Evolutionary conservation across 2,329 filamentous ascomycete genomes (phyloP), one percentile per base, ranked within the genome.

Genomic region (Calonectria pauciramosa): DNA sequence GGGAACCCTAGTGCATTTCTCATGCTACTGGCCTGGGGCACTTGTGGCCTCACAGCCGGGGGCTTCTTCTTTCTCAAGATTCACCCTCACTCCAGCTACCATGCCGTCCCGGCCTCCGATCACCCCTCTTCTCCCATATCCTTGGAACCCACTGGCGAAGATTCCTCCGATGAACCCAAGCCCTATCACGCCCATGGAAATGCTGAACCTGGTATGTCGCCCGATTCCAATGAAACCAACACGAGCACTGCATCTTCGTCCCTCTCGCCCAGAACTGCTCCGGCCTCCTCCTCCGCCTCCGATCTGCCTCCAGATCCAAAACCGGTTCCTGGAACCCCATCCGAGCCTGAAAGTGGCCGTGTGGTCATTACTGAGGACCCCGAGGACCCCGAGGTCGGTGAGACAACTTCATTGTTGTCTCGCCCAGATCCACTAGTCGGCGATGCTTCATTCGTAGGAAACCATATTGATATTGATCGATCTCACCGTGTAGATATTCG

Each of bases 401-500:
- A 98, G 88, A 94, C 90, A 75, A 95, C 95, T 65, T 96, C 95
- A 76, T 90, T 98, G 81, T 90, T 98, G 82, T 95, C 94, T 80
- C 89, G 87, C 79, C 88, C 90, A 77, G 89, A 91, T 47, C 89
- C 88, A 69, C 82, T 88, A 73, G 86, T 87, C 49, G 88, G 87
- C 77, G 88, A 90, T 79, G 85, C 89, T 65, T 69, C 71, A 34
- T 86, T 89, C 82, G 85, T 90, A 80, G 87, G 88, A 86, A 90
- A 87, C 86, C 91, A 88, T 89, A 89, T 94, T 91, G 91, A 93
- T 91, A 89, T 92, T 85, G 89, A 92, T 89, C 91, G 92, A 88
- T 93, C 93, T 89, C 93, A 94, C 86, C 93, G 93, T 89, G 86
- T 94, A 95, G 97, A 99, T 92, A 94, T 99, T 82, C 95, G 96